Base-by-base conservation (phyloP, 1,284 basidiomycete genomes). In the Pseudozyma flocculosa region DNA sequence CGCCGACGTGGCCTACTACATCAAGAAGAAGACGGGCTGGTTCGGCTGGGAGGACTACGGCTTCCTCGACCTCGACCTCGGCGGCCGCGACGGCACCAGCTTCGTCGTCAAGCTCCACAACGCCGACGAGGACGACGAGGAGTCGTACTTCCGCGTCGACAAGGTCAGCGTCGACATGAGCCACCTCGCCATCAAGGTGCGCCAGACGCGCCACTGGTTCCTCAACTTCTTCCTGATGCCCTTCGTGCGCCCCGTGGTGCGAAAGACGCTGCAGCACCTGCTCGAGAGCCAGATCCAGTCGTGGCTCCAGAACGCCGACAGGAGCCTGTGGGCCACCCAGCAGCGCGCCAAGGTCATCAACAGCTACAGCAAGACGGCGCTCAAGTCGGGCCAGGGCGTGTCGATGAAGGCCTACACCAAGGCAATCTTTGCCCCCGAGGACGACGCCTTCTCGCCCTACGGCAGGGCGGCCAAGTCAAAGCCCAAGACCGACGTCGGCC, bases 121-220 rank as follows among this genome's bases (percentile, higher is more conserved):
- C 52, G 80, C 81, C 32, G 69, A 75, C 37, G 79, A 80, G 47
- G 72, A 77, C 7, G 80, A 82, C 60, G 64, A 72, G 44, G 80
- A 82, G 75, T 77, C 79, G 15, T 82, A 80, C 80, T 82, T 81
- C 74, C 78, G 76, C 56, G 79, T 82, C 62, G 79, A 80, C 68
- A 73, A 78, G 48, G 81, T 82, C 53, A 71, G 79, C 36, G 80
- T 82, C 54, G 75, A 76, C 59, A 78, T 81, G 59, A 54, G 69
- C 34, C 69, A 41, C 78, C 80, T 61, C 58, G 50, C 57, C 57
- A 56, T 50, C 32, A 79, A 50, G 34, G 63, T 77, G 37, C 56
- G 68, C 42, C 54, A 74, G 48, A 62, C 61, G 14, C 49, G 61
- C 46, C 68, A 75, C 55, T 72, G 68, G 43, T 62, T 77, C 48